Percentiles rank a stretch among this genome's conserved stretches.
phyloP scores from a whole-genome alignment of 169 alveolate genomes.

The Cyclospora cayetanensis region DNA sequence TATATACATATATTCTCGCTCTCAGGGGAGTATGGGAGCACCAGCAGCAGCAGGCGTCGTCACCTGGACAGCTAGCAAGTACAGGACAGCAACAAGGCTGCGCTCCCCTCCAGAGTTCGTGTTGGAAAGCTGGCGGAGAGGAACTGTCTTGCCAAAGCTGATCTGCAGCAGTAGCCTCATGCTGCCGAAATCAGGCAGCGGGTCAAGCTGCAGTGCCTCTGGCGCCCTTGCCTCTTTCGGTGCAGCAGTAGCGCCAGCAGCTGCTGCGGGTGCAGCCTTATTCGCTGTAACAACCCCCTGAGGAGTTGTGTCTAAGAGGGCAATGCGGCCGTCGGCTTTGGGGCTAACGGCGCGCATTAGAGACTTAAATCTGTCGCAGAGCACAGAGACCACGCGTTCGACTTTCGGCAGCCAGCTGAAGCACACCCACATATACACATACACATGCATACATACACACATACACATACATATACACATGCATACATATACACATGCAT shows the following conservation, averaged over 20 bases:
- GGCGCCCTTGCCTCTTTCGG: no score
- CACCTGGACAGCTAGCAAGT: not conserved
- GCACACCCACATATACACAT: no score
- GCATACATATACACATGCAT: no score
- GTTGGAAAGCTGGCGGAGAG: not conserved
- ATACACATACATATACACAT: no score
- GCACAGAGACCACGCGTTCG: not conserved
- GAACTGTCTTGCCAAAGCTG: not conserved
- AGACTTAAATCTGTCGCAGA: not conserved
- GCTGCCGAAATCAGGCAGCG: not conserved
- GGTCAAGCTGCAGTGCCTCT: not conserved
- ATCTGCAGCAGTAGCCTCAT: not conserved
- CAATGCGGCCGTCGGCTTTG: conserved; percentile 19
- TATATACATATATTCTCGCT: no score
- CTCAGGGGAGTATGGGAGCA: no score
- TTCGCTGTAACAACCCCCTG: not conserved
- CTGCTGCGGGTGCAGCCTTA: conserved; percentile 14
- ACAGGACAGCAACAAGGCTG: not conserved
- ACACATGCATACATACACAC: no score
- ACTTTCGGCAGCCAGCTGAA: not conserved
- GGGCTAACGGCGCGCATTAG: not conserved
- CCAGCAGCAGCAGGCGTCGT: no score
- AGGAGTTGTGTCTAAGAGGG: not conserved
- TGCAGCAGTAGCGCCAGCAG: not conserved
- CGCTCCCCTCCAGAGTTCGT: conserved; percentile 22